Evolutionary conservation across 2,329 filamentous ascomycete genomes (phyloP).

Genomic region (Cladophialophora immunda): DNA sequence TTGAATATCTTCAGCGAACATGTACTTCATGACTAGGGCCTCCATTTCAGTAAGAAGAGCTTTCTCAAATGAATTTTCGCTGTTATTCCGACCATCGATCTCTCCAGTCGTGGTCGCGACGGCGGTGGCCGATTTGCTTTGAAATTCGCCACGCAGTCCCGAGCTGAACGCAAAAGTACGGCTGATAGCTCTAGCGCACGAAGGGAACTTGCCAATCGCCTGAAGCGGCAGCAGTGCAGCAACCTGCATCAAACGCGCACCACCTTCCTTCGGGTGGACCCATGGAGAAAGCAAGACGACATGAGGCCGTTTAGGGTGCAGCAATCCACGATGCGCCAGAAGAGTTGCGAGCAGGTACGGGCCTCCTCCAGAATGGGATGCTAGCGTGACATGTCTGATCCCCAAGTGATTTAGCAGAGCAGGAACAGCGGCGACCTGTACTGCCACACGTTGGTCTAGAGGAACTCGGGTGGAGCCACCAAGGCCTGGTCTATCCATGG

Average conservation of each 20-base stretch:
- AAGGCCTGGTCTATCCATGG: slow-evolving; percentile 17
- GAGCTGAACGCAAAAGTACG: slow-evolving; percentile 13
- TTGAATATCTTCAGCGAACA: slow-evolving; percentile 16
- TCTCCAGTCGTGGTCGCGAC: not conserved
- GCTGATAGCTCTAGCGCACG: not conserved
- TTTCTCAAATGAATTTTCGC: not conserved
- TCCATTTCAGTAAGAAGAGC: slow-evolving; percentile 7
- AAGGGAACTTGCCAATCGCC: slow-evolving; percentile 2
- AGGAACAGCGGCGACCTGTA: slow-evolving; percentile 12
- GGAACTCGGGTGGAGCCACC: slow-evolving; percentile 14
- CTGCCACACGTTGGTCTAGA: slow-evolving; percentile 18
- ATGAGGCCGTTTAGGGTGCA: slow-evolving; percentile 16
- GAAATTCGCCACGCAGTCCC: not conserved
- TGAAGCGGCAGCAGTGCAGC: not conserved
- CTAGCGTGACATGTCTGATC: slow-evolving; percentile 20
- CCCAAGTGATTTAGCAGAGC: slow-evolving; percentile 19
- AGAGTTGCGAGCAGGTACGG: slow-evolving; percentile 12
- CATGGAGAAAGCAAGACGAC: slow-evolving; percentile 17
- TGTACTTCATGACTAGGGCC: slow-evolving; percentile 1
- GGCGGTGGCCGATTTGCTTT: not conserved
- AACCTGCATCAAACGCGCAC: not conserved
- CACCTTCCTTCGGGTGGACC: slow-evolving; percentile 5
- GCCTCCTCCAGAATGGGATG: slow-evolving; percentile 19
- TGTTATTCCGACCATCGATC: not conserved
- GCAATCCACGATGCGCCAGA: slow-evolving; percentile 6